Percentiles rank a stretch among this genome's conserved stretches.
phyloP scores from a whole-genome alignment of 305 asterid species.

The Fraxinus albicans region DNA sequence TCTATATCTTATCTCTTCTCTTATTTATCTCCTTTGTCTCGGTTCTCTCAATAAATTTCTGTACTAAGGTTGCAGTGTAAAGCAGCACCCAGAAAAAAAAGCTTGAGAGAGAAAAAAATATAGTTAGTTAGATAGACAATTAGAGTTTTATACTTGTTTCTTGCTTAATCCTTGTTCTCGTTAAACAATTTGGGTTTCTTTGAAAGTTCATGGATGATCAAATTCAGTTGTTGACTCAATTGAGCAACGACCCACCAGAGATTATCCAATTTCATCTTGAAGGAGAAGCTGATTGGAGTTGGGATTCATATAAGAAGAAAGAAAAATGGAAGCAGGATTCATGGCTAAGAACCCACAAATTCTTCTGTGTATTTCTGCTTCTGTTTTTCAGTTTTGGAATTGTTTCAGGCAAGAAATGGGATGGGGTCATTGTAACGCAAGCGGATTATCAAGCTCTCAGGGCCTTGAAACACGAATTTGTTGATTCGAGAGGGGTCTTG shows the following conservation, averaged over 20 bases:
- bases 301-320: slow-evolving; percentile 12
- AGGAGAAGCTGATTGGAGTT: slow-evolving; percentile 17
- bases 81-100: slow-evolving; percentile 9
- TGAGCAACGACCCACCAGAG: slow-evolving; percentile 11
- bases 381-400: slow-evolving; percentile 19
- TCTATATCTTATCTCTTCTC: slow-evolving; percentile 11
- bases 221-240: slow-evolving; percentile 17
- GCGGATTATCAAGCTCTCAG: slow-evolving; percentile 57
- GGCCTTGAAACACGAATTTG: slow-evolving; percentile 55
- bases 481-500: slow-evolving; percentile 57
- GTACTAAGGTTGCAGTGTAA: not conserved
- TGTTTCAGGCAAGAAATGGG: slow-evolving; percentile 39
- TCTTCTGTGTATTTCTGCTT: slow-evolving; percentile 29
- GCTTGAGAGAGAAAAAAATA: not conserved
- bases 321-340: slow-evolving; percentile 30
- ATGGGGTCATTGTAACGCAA: slow-evolving; percentile 53
- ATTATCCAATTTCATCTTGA: slow-evolving; percentile 8
- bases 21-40: slow-evolving; percentile 21
- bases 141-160: not conserved
- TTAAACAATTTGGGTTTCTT: not conserved
- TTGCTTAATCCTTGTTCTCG: not conserved
- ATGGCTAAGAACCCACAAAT: not conserved
- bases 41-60: slow-evolving; percentile 22
- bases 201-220: slow-evolving; percentile 45
- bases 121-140: not conserved